phyloP scores from a whole-genome alignment of 257 asterid genomes.

The Solanum appendiculatum region DNA sequence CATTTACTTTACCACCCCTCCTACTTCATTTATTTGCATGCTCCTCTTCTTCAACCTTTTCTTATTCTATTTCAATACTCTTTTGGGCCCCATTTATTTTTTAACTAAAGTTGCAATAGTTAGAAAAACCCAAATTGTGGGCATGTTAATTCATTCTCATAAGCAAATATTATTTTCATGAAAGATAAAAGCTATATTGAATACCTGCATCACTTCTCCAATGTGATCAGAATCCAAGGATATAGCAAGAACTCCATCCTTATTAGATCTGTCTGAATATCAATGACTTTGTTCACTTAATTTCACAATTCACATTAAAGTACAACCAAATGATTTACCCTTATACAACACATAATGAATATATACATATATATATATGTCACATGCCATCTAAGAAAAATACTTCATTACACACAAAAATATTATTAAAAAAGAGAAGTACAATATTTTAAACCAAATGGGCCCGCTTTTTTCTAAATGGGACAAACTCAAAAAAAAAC shows the following conservation, averaged over 20 bases:
- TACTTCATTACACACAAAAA: background rate
- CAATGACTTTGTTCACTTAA: background rate
- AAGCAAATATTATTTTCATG: background rate
- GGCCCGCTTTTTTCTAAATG: background rate
- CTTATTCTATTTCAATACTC: too few species aligned
- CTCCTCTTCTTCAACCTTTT: too few species aligned
- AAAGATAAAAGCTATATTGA: background rate
- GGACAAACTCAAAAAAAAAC: too few species aligned
- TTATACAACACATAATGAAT: too few species aligned
- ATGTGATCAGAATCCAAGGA: slow-evolving; percentile 1
- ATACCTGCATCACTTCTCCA: background rate
- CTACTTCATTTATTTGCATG: too few species aligned
- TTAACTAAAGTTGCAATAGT: background rate
- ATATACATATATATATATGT: too few species aligned
- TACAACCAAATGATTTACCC: background rate
- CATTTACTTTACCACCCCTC: too few species aligned
- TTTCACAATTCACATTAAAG: background rate
- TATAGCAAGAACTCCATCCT: background rate
- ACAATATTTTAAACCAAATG: background rate
- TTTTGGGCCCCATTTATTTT: too few species aligned
- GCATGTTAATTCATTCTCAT: too few species aligned
- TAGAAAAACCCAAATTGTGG: background rate
- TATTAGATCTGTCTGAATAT: background rate
- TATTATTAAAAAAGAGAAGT: background rate
- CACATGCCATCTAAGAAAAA: background rate